phyloP scores from a whole-genome alignment of 805 yeast species.

The Metschnikowia kunwiensis region DNA sequence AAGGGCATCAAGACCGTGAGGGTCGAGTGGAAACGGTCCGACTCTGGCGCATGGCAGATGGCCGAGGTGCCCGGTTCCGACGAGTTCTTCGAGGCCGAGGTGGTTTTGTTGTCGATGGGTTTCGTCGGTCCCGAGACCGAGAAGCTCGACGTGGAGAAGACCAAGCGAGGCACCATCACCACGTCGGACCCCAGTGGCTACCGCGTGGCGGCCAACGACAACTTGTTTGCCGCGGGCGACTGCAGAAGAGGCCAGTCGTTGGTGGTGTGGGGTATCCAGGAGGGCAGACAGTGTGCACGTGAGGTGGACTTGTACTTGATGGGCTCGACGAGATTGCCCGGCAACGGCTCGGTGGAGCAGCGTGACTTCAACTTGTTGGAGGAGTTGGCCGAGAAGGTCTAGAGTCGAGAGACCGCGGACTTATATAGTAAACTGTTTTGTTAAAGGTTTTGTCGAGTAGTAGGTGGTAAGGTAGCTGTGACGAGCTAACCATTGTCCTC shows the following conservation, averaged over 20 bases:
- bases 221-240: constrained; percentile 94
- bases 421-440: too few relatives aligned
- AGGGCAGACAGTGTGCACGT: constrained; percentile 97
- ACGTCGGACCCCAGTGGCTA: constrained; percentile 62
- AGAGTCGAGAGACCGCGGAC: too few relatives aligned
- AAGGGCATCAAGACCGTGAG: constrained; percentile 94
- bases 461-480: too few relatives aligned
- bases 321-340: constrained; percentile 83
- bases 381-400: constrained; percentile 66
- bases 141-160: constrained; percentile 62
- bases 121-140: constrained; percentile 94
- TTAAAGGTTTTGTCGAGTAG: too few relatives aligned
- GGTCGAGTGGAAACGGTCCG: constrained; percentile 97
- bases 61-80: constrained; percentile 94
- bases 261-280: constrained; percentile 99
- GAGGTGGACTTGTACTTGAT: constrained; percentile 79
- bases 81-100: constrained; percentile 91
- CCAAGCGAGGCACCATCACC: constrained; percentile 81
- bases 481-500: too few relatives aligned
- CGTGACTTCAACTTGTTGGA: constrained; percentile 75
- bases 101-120: constrained; percentile 94
- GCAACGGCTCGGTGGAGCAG: constrained; percentile 88
- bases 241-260: constrained; percentile 98
- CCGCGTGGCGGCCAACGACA: constrained; percentile 58
- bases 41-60: constrained; percentile 98